These are phyloP conservation scores for Prunella vulgaris DNA, from an alignment of 257 asterid species.

Conservation along the genomic window DNA sequence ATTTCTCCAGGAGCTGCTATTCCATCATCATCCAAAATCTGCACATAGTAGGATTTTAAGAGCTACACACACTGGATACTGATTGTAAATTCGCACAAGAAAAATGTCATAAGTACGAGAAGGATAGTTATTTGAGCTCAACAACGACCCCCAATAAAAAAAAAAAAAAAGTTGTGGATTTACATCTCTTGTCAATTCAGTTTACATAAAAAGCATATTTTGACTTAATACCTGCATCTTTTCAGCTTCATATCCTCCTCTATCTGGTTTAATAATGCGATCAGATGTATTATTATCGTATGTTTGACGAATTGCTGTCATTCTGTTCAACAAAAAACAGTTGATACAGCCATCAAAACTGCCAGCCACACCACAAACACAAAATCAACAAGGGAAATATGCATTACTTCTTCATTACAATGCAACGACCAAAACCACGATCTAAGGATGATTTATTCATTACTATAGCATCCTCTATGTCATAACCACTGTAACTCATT, in stretches of 20 bases:
- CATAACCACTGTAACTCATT: slow-evolving; percentile 98
- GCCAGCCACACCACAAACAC: slow-evolving; percentile 8
- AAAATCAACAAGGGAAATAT: slow-evolving; percentile 17
- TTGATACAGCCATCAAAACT: slow-evolving; percentile 8
- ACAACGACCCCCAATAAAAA: neutral
- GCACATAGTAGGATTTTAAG: slow-evolving; percentile 23
- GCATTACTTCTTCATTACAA: slow-evolving; percentile 72
- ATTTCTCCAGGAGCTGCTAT: slow-evolving; percentile 93
- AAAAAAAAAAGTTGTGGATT: too few relatives aligned
- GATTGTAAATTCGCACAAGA: too few relatives aligned
- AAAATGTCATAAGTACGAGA: neutral
- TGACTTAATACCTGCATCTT: slow-evolving; percentile 56
- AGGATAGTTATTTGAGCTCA: neutral
- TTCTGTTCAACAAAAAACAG: slow-evolving; percentile 39
- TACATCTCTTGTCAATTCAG: neutral
- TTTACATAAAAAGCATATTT: neutral
- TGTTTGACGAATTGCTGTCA: slow-evolving; percentile 51
- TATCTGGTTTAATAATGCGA: slow-evolving; percentile 59
- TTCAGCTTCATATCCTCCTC: slow-evolving; percentile 49
- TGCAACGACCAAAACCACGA: slow-evolving; percentile 99
- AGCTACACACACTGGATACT: neutral
- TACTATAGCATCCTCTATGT: slow-evolving; percentile 97
- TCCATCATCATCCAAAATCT: slow-evolving; percentile 94
- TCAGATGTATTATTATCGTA: slow-evolving; percentile 57
- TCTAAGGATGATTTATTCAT: slow-evolving; percentile 97